These are phyloP conservation scores for Cytospora piceae DNA, from an alignment of 2,329 filamentous ascomycete species.

Conservation along the genomic window DNA sequence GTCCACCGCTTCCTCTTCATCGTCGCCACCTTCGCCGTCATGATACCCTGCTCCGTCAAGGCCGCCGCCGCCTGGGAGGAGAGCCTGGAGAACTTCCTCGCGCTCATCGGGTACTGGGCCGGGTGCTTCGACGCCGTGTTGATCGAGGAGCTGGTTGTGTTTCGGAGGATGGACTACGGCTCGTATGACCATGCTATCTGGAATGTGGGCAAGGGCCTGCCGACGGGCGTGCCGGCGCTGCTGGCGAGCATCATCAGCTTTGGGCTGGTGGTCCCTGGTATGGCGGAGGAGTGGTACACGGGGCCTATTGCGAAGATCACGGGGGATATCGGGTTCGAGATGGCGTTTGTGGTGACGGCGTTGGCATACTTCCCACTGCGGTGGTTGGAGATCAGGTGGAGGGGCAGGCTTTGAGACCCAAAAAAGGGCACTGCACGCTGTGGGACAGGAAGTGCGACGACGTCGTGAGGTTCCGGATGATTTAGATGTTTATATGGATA, in stretches of 20 bases:
- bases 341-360: slow-evolving; percentile 58
- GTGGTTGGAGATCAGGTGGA: slow-evolving; percentile 47
- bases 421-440: no score
- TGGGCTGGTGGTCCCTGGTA: slow-evolving; percentile 60
- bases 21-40: slow-evolving; percentile 59
- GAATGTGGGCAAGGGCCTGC: slow-evolving; percentile 50
- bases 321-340: slow-evolving; percentile 69
- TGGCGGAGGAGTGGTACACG: slow-evolving; percentile 64
- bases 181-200: slow-evolving; percentile 53
- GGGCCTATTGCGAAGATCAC: slow-evolving; percentile 63
- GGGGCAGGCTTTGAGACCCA: slow-evolving; percentile 23
- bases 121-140: slow-evolving; percentile 58
- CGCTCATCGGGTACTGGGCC: slow-evolving; percentile 63
- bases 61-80: slow-evolving; percentile 61
- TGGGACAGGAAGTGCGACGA: background rate
- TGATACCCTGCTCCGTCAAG: slow-evolving; percentile 61
- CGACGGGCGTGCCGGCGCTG: slow-evolving; percentile 52
- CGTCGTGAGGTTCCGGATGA: slow-evolving; percentile 2
- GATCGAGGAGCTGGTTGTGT: slow-evolving; percentile 52
- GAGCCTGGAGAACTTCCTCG: slow-evolving; percentile 60
- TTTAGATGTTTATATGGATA: background rate
- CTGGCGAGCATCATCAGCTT: slow-evolving; percentile 50
- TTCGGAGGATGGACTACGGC: slow-evolving; percentile 49
- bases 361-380: slow-evolving; percentile 53
- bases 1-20: slow-evolving; percentile 63